Evolutionary conservation across 345 rosid genomes (phyloP).

Genomic region (Eucalyptus tenuipes): DNA sequence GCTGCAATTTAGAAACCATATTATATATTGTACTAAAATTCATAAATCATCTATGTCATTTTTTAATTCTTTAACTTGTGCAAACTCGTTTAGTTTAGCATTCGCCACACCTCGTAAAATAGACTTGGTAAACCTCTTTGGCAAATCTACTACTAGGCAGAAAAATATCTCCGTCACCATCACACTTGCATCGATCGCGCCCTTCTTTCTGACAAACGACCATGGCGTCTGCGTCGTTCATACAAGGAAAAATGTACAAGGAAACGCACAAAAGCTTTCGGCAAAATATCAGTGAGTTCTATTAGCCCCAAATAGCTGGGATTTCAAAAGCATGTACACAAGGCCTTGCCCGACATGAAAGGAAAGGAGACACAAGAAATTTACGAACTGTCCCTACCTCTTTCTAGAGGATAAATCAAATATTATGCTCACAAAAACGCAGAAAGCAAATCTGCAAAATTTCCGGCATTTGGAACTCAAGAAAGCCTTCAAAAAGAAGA

Average conservation of each 20-base stretch:
- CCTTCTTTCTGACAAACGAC: background rate
- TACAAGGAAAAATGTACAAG: background rate
- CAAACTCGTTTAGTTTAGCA: background rate
- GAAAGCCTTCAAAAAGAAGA: background rate
- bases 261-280: background rate
- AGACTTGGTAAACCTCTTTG: background rate
- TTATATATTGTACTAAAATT: too few relatives aligned
- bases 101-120: background rate
- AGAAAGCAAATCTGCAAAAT: background rate
- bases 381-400: background rate
- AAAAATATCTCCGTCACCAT: background rate
- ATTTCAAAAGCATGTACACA: background rate
- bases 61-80: too few relatives aligned
- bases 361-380: background rate
- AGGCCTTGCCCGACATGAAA: background rate
- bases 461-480: background rate
- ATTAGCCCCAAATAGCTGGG: rapidly evolving
- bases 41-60: too few relatives aligned
- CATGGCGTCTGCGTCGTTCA: background rate
- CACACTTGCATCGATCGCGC: background rate
- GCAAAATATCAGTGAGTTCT: background rate
- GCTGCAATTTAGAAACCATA: background rate
- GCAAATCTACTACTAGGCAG: background rate
- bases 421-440: background rate
- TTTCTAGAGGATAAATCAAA: background rate